phyloP scores from a whole-genome alignment of 2,329 filamentous ascomycete species.

The Xylariales sp. region DNA sequence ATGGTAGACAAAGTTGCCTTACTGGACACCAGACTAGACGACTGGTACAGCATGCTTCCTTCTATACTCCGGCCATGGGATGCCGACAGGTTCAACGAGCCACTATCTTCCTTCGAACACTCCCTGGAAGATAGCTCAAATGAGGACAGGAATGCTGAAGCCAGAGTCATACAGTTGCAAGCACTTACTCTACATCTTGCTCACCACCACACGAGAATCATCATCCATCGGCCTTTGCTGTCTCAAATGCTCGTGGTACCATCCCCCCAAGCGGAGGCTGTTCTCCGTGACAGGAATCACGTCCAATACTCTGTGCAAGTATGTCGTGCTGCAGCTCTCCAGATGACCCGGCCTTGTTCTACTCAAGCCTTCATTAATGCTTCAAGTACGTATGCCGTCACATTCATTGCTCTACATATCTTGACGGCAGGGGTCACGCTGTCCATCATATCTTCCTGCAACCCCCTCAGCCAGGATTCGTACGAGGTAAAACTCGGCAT shows the following conservation, averaged over 20 bases:
- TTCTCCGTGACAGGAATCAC: too few species aligned
- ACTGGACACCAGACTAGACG: too few species aligned
- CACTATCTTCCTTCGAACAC: too few species aligned
- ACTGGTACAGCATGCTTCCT: too few species aligned
- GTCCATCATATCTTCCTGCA: constrained; percentile 15
- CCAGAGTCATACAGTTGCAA: neutral
- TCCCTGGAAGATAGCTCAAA: too few species aligned
- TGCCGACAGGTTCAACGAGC: too few species aligned
- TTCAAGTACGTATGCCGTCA: constrained; percentile 17
- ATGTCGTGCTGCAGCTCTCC: neutral
- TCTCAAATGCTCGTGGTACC: neutral
- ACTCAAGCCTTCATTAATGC: constrained; percentile 10
- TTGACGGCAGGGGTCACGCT: constrained; percentile 19
- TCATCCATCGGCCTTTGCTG: neutral
- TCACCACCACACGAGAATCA: neutral
- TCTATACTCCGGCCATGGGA: too few species aligned
- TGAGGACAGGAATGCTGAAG: neutral
- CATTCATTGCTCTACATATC: constrained; percentile 18
- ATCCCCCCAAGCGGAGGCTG: neutral
- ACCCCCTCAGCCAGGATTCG: constrained; percentile 15
- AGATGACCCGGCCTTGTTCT: constrained; percentile 8
- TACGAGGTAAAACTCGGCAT: constrained; percentile 15
- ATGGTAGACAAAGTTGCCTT: neutral
- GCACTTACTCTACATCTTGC: neutral
- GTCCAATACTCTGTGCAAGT: neutral